These are phyloP conservation scores for Mycena capillaripes DNA, from an alignment of 768 basidiomycete species.

Conservation along the genomic window DNA sequence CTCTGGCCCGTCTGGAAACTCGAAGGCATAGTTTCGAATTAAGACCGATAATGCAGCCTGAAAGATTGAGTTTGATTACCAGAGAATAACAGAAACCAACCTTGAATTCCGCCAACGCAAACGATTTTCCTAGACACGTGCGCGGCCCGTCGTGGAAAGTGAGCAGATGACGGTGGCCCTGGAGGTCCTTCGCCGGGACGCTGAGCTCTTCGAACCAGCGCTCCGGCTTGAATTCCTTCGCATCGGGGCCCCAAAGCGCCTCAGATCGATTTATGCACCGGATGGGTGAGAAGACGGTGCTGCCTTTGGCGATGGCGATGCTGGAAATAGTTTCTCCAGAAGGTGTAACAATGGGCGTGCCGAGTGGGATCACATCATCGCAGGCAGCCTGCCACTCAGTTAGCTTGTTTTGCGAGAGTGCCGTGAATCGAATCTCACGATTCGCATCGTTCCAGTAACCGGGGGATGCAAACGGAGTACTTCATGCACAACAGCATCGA, in stretches of 20 bases:
- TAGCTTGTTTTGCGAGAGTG: too few relatives aligned
- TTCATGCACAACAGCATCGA: constrained; percentile 58
- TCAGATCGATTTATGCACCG: constrained; percentile 55
- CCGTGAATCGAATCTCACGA: constrained; percentile 39
- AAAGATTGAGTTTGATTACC: not conserved
- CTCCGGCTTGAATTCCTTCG: constrained; percentile 58
- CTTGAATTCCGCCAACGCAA: constrained; percentile 51
- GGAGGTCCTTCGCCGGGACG: constrained; percentile 47
- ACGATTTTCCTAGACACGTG: constrained; percentile 58
- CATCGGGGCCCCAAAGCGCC: constrained; percentile 59
- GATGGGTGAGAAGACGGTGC: constrained; percentile 54
- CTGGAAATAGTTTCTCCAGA: constrained; percentile 46
- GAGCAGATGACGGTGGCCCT: constrained; percentile 55
- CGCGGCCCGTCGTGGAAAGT: constrained; percentile 62
- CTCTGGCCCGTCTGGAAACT: constrained; percentile 43
- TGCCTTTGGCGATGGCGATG: constrained; percentile 55
- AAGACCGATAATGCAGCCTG: constrained; percentile 46
- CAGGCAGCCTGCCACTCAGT: constrained; percentile 45
- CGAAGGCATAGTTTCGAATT: constrained; percentile 45
- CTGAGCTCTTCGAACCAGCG: constrained; percentile 54
- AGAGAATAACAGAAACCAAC: not conserved
- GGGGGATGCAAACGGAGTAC: constrained; percentile 54
- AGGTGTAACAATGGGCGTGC: constrained; percentile 44
- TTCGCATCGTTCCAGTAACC: constrained; percentile 43
- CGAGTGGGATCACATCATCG: constrained; percentile 56